Evolutionary conservation across 345 rosid genomes (phyloP).

Genomic region (Draba incana): DNA sequence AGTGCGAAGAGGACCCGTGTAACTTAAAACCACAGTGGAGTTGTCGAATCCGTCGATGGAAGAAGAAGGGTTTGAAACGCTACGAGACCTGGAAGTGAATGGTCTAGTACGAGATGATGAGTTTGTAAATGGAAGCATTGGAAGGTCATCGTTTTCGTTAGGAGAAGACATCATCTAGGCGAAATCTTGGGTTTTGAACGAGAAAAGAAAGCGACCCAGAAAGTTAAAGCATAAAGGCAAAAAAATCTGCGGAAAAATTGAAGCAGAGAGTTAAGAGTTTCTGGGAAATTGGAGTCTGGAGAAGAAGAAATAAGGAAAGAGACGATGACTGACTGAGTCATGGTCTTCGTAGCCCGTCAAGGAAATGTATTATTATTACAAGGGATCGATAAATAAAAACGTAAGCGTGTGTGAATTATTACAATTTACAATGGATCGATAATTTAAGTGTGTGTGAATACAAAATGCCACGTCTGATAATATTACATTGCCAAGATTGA

Average conservation of each 20-base stretch:
- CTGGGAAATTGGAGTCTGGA: not conserved
- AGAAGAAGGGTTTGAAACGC: conserved; percentile 61
- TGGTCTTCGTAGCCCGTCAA: not conserved
- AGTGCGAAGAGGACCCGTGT: conserved; percentile 82
- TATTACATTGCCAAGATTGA: too few relatives aligned
- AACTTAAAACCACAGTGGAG: conserved; percentile 54
- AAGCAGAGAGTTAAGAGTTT: conserved; percentile 7
- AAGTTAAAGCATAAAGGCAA: not conserved
- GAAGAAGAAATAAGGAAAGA: not conserved
- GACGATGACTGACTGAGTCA: conserved; percentile 20
- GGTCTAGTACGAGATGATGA: conserved; percentile 45
- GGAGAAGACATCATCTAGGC: conserved; percentile 13
- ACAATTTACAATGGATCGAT: too few relatives aligned
- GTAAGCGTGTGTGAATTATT: not conserved
- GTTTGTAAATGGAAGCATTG: conserved; percentile 62
- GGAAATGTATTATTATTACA: conserved; percentile 2
- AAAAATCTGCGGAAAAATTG: not conserved
- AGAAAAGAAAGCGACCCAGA: conserved; percentile 1
- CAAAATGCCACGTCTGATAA: too few relatives aligned
- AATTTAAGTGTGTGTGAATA: too few relatives aligned
- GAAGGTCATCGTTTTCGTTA: conserved; percentile 61
- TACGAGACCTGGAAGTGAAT: conserved; percentile 52
- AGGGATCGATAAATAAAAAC: not conserved
- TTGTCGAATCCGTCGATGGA: conserved; percentile 53
- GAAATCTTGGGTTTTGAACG: not conserved